These are phyloP conservation scores for Hirschioporus abietinus DNA, from an alignment of 768 basidiomycete genomes.

Conservation along the genomic window DNA sequence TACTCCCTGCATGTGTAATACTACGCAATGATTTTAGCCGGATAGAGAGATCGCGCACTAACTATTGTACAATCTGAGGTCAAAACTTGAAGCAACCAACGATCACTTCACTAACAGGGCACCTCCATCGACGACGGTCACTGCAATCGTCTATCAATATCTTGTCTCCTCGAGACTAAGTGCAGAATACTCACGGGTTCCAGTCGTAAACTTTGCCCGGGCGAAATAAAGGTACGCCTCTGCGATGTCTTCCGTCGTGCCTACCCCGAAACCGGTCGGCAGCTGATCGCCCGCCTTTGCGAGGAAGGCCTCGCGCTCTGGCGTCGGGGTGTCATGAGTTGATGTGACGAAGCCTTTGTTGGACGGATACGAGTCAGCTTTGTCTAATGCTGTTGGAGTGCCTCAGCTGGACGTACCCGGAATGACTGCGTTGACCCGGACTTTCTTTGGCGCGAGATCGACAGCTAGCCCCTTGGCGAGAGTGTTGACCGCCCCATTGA, in stretches of 20 bases:
- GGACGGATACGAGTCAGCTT: background rate
- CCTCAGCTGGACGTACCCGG: background rate
- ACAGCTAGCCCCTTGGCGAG: conserved; percentile 5
- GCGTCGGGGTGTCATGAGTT: background rate
- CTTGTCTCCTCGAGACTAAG: no score
- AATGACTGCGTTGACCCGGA: conserved; percentile 4
- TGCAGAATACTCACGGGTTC: background rate
- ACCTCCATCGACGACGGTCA: conserved; percentile 3
- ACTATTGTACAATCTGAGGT: no score
- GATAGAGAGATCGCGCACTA: no score
- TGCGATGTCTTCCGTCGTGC: conserved; percentile 6
- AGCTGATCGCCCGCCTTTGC: background rate
- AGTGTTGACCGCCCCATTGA: conserved; percentile 6
- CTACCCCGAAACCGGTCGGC: background rate
- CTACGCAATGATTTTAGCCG: no score
- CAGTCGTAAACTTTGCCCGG: conserved; percentile 4
- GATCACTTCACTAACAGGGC: background rate
- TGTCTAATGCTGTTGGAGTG: background rate
- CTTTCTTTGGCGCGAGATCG: conserved; percentile 5
- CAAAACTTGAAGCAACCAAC: no score
- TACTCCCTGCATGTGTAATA: no score
- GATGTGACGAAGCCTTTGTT: background rate
- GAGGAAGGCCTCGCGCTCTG: background rate
- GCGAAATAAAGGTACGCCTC: conserved; percentile 7
- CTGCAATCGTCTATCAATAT: background rate